Evolutionary conservation across 2,329 filamentous ascomycete species (phyloP), one percentile per base, ranked within the genome.

Genomic region (Fusarium sp.): DNA sequence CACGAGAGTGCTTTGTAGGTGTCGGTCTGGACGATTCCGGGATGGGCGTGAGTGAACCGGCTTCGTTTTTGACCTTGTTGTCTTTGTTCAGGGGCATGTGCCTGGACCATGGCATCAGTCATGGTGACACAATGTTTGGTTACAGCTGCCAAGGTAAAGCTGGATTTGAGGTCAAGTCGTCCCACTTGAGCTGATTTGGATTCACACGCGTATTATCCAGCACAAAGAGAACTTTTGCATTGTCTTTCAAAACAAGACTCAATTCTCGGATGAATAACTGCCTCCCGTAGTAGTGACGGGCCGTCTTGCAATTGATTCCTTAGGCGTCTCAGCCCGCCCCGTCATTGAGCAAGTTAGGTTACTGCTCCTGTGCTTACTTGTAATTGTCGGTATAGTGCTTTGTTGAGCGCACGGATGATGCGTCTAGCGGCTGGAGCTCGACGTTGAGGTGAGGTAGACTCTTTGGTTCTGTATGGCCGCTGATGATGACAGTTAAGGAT

Each of bases 241-340:
- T 78, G 0, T 77, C 71, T 42, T 77, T 80, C 16, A 86, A 71
- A 0, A 79, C 74, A 0, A 85, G 84, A 0, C 82, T 68, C 3
- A 88, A 78, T 42, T 85, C 83, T 16, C 79, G 75, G 20, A 86
- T 81, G 16, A 87, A 82, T 0, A 85, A 80, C 70, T 86, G 84
- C 8, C 81, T 82, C 13, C 84, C 82, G 64, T 87, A 87, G 69
- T 85, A 86, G 65, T 86, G 84, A n/a, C 87, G 78, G 0, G 81
- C 82, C 79, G 86, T 83, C 69, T 86, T 87, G 56, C 79, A 78
- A 58, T 86, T 83, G 20, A 87, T 81, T 1, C 84, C 84, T 68
- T 87, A 1, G 81, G 33, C 0, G 85, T 86, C 70, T 86, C 84
- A 2, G 76, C 80, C 40, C 83, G 69, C 0, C 83, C 82, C 5